Base-by-base conservation (phyloP, 805 yeast genomes). In the Yueomyces sp. region DNA sequence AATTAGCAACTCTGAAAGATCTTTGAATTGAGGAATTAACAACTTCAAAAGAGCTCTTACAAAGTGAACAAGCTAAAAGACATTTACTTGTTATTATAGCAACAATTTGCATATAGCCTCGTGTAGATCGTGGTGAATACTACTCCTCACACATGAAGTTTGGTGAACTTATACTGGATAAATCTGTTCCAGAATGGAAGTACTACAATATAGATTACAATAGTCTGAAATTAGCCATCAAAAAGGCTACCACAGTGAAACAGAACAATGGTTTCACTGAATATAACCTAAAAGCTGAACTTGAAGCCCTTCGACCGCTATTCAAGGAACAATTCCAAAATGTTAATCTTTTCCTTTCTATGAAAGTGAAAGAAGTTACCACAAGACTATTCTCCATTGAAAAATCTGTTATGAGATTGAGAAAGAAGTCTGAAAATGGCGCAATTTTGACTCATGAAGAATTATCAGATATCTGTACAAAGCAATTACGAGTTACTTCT, bases 111-210 rank as follows among this genome's bases (percentile, higher is more conserved):
- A 19, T 19, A 1, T 19, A 19, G 19, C 19, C 19, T 19, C 19
- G 19, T 19, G 19, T 19, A 19, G 19, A 19, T 19, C 19, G 19
- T 19, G 19, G 19, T 19, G 19, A 19, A 19, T 19, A 19, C 19
- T 19, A 19, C 19, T 19, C 19, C 19, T 19, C 19, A 19, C 19
- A 19, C 19, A 88, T 88, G 97, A 90, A 86, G 64, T 88, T 87
- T 61, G 95, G 96, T 42, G 69, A 76, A 38, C 87, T 82, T 54
- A 70, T 88, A 27, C 67, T 73, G 43, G 77, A 75, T 49, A 71
- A 85, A 52, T 82, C 95, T 9, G 82, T 86, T 28, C 86, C 88
- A 2, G 92, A 85, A 65, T 88, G 97, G 96, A 74, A 74, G 53
- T 74, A 76, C 48, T 81, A 85, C 62, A 86, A 88, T 60, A 70